Evolutionary conservation across 2,329 filamentous ascomycete genomes (phyloP), one percentile per base, ranked within the genome.

Genomic region (Sclerotinia sclerotiorum): DNA sequence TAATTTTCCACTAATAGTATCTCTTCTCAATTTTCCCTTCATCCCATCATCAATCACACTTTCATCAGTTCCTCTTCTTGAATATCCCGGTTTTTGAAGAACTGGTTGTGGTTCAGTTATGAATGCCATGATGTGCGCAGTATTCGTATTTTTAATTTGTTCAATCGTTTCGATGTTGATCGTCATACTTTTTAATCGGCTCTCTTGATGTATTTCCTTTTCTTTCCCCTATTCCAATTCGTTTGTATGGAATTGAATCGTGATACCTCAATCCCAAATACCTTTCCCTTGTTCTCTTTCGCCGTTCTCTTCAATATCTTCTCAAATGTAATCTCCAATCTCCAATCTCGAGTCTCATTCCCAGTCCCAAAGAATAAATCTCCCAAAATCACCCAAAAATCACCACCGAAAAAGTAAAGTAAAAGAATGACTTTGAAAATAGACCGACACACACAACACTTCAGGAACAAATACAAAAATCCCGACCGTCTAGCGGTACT

Each of bases 351-450:
- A 35, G 7, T 35, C 35, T 35, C 35, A 15, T 24, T 1, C 49
- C 24, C 11, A 27, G 27, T 27, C 10, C 27, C 13, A 52, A 52
- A 52, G 17, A 27, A 60, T 60, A 39, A 60, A 60, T 46, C 24
- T n/a, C 57, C 24, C 27, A 19, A 24, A 42, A 48, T 60, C 24
- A 48, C 24, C 32, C 57, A 46, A 60, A 48, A 15, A 48, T 29
- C 57, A 42, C 19, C 57, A 19, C 13, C 24, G n/a, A 42, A 42
- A 42, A 13, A 17, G 1, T 19, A 60, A 60, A 46, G 39, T 48
- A 46, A 60, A 60, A 29, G 42, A 60, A 60, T 60, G 57, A 46
- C 39, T 60, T 60, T 58, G 39, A 44, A 58, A 58, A 27, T 27
- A 44, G 7, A 35, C 35, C 8, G 32, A 21, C 21, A 15, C 10